Conservation (phyloP, 805 yeast species). For the Yamadazyma philogaea region DNA sequence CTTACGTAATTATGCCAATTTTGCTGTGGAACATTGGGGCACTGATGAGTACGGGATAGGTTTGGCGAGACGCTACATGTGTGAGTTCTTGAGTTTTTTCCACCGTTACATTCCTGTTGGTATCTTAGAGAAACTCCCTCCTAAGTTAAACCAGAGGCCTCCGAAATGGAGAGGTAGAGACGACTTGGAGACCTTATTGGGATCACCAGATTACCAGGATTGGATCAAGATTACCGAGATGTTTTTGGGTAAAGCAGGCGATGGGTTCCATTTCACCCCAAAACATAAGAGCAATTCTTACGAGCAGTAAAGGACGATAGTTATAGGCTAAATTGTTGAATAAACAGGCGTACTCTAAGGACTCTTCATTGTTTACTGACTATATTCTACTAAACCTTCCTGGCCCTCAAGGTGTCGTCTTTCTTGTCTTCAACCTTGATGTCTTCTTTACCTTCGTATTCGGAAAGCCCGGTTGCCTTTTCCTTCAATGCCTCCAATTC, state of each 20-base stretch:
- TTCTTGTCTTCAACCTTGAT: slow-evolving; percentile 7
- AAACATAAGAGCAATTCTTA: slow-evolving; percentile 93
- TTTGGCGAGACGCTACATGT: slow-evolving; percentile 81
- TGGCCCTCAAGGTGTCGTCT: slow-evolving; percentile 13
- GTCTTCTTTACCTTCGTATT: slow-evolving; percentile 40
- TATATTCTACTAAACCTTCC: slow-evolving; percentile 11
- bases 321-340: background rate
- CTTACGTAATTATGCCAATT: slow-evolving; percentile 64
- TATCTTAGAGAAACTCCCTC: slow-evolving; percentile 82
- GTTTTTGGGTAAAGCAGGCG: slow-evolving; percentile 87
- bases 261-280: slow-evolving; percentile 75
- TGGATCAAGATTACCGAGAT: slow-evolving; percentile 96
- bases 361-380: background rate
- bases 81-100: slow-evolving; percentile 92
- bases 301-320: slow-evolving; percentile 17
- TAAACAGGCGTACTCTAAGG: background rate
- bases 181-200: slow-evolving; percentile 87
- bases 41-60: slow-evolving; percentile 92
- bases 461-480: slow-evolving; percentile 68
- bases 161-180: slow-evolving; percentile 90
- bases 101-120: slow-evolving; percentile 95
- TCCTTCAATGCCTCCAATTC: slow-evolving; percentile 67
- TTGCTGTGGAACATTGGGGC: slow-evolving; percentile 96
- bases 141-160: slow-evolving; percentile 89
- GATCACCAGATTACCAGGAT: slow-evolving; percentile 79